These are phyloP conservation scores for Shiraia sp. DNA, from an alignment of 2,329 filamentous ascomycete species.

Conservation along the genomic window DNA sequence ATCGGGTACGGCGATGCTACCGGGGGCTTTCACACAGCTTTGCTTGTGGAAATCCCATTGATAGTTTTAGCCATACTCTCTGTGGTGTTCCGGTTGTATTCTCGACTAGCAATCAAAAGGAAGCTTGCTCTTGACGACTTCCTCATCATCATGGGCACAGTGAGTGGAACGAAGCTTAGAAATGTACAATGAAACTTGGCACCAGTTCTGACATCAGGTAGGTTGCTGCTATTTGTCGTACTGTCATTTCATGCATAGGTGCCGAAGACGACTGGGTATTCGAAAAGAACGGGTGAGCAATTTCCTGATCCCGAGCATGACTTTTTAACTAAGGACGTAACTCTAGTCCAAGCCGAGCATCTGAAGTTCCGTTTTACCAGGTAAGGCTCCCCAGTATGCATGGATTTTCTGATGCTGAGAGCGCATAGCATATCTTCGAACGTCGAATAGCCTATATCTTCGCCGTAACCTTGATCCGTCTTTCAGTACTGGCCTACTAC, in stretches of 20 bases:
- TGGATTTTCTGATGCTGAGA: neutral
- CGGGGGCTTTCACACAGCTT: constrained; percentile 13
- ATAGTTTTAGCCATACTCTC: constrained; percentile 25
- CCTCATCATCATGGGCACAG: constrained; percentile 26
- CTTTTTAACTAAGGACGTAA: neutral
- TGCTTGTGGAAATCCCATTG: constrained; percentile 32
- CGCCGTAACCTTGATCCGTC: constrained; percentile 37
- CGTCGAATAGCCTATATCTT: constrained; percentile 42
- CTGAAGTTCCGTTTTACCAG: constrained; percentile 28
- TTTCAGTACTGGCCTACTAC: constrained; percentile 42
- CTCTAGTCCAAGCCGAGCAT: constrained; percentile 19
- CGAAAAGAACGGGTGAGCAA: constrained; percentile 25
- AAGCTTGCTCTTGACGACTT: constrained; percentile 28
- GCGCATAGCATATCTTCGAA: constrained; percentile 28
- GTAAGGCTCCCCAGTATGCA: constrained; percentile 2
- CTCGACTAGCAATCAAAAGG: constrained; percentile 26
- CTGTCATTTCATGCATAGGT: constrained; percentile 32
- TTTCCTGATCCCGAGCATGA: neutral
- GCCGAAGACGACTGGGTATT: constrained; percentile 28
- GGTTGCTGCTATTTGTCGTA: constrained; percentile 25
- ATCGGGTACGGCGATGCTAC: constrained; percentile 9
- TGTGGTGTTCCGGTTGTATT: constrained; percentile 28
- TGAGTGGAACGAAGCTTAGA: constrained; percentile 3
- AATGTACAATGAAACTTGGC: neutral
- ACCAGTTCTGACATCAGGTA: constrained; percentile 10